A percentile compares a stretch with the other conserved stretches of the same genome.
phyloP scores from a whole-genome alignment of 805 yeast species.

The Helenozyma rhizophorensis region DNA sequence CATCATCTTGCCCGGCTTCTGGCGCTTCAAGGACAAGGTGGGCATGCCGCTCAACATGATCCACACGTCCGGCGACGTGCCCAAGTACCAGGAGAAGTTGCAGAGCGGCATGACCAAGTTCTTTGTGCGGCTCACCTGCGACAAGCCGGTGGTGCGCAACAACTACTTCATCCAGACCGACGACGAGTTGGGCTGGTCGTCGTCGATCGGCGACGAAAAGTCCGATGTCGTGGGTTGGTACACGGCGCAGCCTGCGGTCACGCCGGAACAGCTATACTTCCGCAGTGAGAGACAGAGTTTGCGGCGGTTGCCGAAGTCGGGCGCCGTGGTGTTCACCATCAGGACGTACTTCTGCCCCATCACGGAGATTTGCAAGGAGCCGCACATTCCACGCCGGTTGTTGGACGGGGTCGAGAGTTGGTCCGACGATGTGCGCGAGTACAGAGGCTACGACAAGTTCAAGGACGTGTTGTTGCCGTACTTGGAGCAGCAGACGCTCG shows the following conservation, averaged over 20 bases:
- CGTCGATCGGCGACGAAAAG: constrained; percentile 55
- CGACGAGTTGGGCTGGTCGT: constrained; percentile 59
- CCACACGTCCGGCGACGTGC: constrained; percentile 67
- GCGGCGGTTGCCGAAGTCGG: constrained; percentile 55
- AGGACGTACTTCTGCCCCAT: constrained; percentile 61
- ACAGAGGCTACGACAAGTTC: constrained; percentile 55
- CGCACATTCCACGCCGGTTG: constrained; percentile 56
- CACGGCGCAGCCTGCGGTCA: constrained; percentile 50
- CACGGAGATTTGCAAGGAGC: constrained; percentile 51
- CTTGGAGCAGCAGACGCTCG: constrained; percentile 42
- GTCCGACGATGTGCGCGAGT: constrained; percentile 55
- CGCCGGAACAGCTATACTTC: constrained; percentile 45
- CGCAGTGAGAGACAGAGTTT: constrained; percentile 64
- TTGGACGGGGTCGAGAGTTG: constrained; percentile 57
- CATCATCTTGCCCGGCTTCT: constrained; percentile 62
- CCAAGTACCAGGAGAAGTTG: constrained; percentile 56
- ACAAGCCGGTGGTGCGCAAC: constrained; percentile 63
- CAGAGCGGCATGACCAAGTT: constrained; percentile 64
- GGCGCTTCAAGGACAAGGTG: constrained; percentile 61
- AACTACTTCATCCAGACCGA: constrained; percentile 66
- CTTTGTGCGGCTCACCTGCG: constrained; percentile 51
- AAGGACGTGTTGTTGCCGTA: constrained; percentile 54
- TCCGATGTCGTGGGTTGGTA: constrained; percentile 57
- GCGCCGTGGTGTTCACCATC: constrained; percentile 56
- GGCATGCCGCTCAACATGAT: constrained; percentile 52